phyloP scores from a whole-genome alignment of 495 filamentous ascomycete species.

The Staphylotrichum tortipilum region DNA sequence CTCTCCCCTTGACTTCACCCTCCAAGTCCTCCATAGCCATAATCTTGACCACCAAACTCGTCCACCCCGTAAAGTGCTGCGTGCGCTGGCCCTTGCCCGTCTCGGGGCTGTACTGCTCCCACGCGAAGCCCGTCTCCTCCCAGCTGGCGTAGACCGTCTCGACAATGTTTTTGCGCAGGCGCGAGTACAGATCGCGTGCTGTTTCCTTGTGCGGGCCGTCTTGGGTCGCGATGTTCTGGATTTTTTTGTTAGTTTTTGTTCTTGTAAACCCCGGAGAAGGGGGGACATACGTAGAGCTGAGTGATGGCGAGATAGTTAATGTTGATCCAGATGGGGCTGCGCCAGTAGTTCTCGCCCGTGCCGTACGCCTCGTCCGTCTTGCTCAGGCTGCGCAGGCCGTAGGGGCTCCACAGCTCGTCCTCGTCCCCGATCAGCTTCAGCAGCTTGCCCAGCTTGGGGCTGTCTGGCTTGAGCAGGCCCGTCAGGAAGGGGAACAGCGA shows the following conservation, averaged over 20 bases:
- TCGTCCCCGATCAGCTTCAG: slow-evolving; percentile 72
- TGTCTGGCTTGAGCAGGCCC: slow-evolving; percentile 61
- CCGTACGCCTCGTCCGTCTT: slow-evolving; percentile 74
- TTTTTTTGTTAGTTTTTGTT: slow-evolving; percentile 3
- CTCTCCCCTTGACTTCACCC: no score
- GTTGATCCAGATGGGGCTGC: slow-evolving; percentile 92
- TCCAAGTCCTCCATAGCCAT: slow-evolving; percentile 65
- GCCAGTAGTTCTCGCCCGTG: slow-evolving; percentile 94
- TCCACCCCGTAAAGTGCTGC: slow-evolving; percentile 98
- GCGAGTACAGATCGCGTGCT: slow-evolving; percentile 65
- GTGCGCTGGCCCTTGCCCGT: slow-evolving; percentile 88
- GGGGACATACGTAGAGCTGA: slow-evolving; percentile 64
- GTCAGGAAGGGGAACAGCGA: slow-evolving; percentile 89
- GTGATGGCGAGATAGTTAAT: slow-evolving; percentile 88
- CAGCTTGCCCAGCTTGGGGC: slow-evolving; percentile 59
- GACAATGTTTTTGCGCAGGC: slow-evolving; percentile 75
- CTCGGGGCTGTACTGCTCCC: slow-evolving; percentile 97
- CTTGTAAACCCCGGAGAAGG: slow-evolving; percentile 12
- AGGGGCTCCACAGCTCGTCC: slow-evolving; percentile 77
- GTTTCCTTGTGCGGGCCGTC: slow-evolving; percentile 59
- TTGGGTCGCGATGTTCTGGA: slow-evolving; percentile 46
- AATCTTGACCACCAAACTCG: slow-evolving; percentile 92
- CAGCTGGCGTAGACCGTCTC: slow-evolving; percentile 82
- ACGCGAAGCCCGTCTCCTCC: slow-evolving; percentile 89
- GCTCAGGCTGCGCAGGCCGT: slow-evolving; percentile 81